Evolutionary conservation across 176 grass and related monocot genomes (phyloP).

Genomic region (Rhipidocladum racemiflorum): DNA sequence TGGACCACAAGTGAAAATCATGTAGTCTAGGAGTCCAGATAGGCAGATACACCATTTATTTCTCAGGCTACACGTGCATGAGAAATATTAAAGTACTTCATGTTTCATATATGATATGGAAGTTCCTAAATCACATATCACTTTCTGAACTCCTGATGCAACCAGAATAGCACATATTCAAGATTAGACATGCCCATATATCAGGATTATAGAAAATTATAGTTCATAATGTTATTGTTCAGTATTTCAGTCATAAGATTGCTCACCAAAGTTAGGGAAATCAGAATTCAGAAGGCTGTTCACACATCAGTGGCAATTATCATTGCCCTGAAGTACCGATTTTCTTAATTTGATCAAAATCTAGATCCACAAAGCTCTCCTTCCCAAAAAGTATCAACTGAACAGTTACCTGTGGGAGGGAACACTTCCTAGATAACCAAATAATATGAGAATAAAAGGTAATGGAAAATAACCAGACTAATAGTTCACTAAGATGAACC

Average conservation of each 20-base stretch:
- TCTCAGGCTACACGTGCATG: not conserved
- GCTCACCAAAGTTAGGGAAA: not conserved
- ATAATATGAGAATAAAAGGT: constrained; percentile 6
- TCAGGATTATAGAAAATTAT: not conserved
- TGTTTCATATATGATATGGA: not conserved
- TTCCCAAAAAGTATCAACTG: constrained; percentile 74
- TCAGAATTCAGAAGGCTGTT: not conserved
- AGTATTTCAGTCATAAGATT: not conserved
- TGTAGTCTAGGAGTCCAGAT: not conserved
- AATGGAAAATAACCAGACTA: not conserved
- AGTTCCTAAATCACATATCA: not conserved
- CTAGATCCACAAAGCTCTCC: constrained; percentile 79
- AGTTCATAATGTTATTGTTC: not conserved
- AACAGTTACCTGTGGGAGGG: constrained; percentile 58
- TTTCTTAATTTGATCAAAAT: constrained; percentile 77
- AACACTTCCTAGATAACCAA: constrained; percentile 31
- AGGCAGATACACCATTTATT: not conserved
- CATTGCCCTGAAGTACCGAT: constrained; percentile 24
- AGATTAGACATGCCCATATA: not conserved
- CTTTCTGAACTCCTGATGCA: not conserved
- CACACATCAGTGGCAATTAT: constrained; percentile 6
- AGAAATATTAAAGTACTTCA: not conserved
- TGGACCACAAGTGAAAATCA: not conserved
- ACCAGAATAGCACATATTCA: not conserved
- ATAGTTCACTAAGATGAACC: not conserved